Evolutionary conservation across 2,329 filamentous ascomycete genomes (phyloP).

Genomic region (Alternaria arbusti): DNA sequence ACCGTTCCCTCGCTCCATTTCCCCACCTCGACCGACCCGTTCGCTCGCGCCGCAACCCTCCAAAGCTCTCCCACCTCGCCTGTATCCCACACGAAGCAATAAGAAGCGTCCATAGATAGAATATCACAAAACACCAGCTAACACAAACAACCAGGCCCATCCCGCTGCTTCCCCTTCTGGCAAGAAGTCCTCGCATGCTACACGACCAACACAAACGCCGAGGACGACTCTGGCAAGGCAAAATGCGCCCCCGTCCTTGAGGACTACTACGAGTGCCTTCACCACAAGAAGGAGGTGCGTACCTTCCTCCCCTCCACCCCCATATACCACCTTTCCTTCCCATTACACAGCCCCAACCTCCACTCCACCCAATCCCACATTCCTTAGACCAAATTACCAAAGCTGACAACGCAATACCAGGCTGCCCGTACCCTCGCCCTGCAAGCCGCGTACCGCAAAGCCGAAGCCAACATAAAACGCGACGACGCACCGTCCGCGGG

Average conservation of each 20-base stretch:
- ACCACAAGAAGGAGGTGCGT: conserved; percentile 97
- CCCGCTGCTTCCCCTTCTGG: conserved; percentile 98
- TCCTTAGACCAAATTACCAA: too few relatives aligned
- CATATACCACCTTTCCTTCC: too few relatives aligned
- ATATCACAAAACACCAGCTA: neutral
- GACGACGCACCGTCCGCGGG: conserved; percentile 83
- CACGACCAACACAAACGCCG: conserved; percentile 85
- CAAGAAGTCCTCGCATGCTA: conserved; percentile 99
- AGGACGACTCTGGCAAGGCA: conserved; percentile 80
- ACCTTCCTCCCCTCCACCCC: too few relatives aligned
- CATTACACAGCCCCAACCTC: too few relatives aligned
- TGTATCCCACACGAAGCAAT: too few relatives aligned
- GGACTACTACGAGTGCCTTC: conserved; percentile 98
- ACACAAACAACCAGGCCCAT: conserved; percentile 58
- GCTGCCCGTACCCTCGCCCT: conserved; percentile 78
- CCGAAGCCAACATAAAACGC: conserved; percentile 73
- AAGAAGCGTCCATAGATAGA: neutral
- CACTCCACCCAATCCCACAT: too few relatives aligned
- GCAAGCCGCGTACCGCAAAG: conserved; percentile 83
- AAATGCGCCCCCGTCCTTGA: conserved; percentile 87
- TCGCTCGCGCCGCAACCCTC: neutral
- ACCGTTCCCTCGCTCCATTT: neutral
- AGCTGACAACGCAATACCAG: conserved; percentile 54
- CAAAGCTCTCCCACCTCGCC: neutral
- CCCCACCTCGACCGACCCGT: neutral